Percentiles rank a stretch among this genome's conserved stretches.
phyloP scores from a whole-genome alignment of 2,329 filamentous ascomycete species.

The Herpomyces periplanetae region DNA sequence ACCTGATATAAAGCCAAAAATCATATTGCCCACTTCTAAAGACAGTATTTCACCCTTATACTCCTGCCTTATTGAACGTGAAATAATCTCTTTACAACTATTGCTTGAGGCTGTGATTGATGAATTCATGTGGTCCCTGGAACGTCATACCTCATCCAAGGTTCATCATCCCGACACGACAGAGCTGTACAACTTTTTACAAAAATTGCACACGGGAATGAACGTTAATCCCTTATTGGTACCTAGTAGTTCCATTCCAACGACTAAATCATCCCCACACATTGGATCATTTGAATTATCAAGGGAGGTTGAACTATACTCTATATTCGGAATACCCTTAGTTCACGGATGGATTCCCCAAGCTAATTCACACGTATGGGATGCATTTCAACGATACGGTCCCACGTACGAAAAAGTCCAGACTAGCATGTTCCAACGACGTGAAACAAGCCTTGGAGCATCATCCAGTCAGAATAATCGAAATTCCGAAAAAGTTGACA shows the following conservation, averaged over 20 bases:
- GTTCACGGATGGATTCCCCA: slow-evolving; percentile 71
- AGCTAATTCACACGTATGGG: slow-evolving; percentile 21
- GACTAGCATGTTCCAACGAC: slow-evolving; percentile 48
- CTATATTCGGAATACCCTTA: slow-evolving; percentile 49
- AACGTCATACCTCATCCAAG: slow-evolving; percentile 19
- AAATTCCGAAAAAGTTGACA: slow-evolving; percentile 32
- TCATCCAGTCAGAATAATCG: slow-evolving; percentile 22
- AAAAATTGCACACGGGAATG: slow-evolving; percentile 74
- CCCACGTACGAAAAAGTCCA: slow-evolving; percentile 70
- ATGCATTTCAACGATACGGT: slow-evolving; percentile 29
- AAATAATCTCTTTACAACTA: slow-evolving; percentile 53
- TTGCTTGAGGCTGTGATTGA: slow-evolving; percentile 68
- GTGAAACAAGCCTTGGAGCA: slow-evolving; percentile 56
- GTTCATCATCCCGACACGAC: slow-evolving; percentile 61
- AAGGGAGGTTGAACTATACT: slow-evolving; percentile 54
- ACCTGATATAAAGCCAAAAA: no score
- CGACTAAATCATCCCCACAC: no score
- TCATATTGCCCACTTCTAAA: no score
- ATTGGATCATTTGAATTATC: slow-evolving; percentile 59
- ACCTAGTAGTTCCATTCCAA: slow-evolving; percentile 12
- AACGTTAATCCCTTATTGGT: slow-evolving; percentile 82
- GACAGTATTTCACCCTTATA: slow-evolving; percentile 34
- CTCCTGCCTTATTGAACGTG: slow-evolving; percentile 35
- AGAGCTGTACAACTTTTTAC: slow-evolving; percentile 52
- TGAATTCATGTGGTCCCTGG: slow-evolving; percentile 42